Evolutionary conservation across 306 rosid species (phyloP), one percentile per base, ranked within the genome.

Genomic region (Citrullus colocynthis): DNA sequence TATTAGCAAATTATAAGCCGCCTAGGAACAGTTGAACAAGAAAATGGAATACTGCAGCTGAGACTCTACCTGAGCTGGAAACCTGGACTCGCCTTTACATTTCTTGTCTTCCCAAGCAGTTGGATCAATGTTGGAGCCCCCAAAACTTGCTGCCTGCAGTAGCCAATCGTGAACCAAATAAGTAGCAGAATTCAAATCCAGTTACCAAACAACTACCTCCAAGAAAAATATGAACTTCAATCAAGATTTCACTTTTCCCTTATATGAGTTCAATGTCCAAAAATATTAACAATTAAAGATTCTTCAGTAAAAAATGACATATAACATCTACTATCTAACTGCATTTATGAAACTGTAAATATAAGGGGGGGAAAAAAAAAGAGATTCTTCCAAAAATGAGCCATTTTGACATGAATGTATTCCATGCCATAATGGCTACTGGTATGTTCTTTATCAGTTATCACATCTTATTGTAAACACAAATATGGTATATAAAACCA

Each of bases 91-190:
- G 59, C 99, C 99, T 85, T 92, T 95, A 87, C 99, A 95, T 71
- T 95, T 95, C 86, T 95, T 95, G 69, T 95, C 99, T 89, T 95
- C 99, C 99, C 99, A 95, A 20, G 99, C 99, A 83, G 99, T 92
- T 82, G 99, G 96, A 84, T 92, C 99, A 72, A 95, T 95, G 96
- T 95, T 95, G 79, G 99, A 95, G 80, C 99, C 99, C 67, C 99
- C 99, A 85, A 95, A 95, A 88, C 91, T 92, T 45, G 89, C 85
- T 65, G 99, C 99, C 99, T 95, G 87, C 81, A 83, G 80, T 83
- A 72, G 6, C 67, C 80, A 78, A 45, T 56, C 17, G 20, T 42
- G 17, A 80, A 52, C 16, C 16, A 73, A n/a, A 5, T 75, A 36
- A 78, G 80, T 37, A 18, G 32, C 21, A 55, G 45, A 74, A 52